Percentiles rank a stretch among this genome's conserved stretches.
Evolutionary conservation across 1,284 basidiomycete genomes (phyloP).

Genomic region (Ceratobasidium sp.): DNA sequence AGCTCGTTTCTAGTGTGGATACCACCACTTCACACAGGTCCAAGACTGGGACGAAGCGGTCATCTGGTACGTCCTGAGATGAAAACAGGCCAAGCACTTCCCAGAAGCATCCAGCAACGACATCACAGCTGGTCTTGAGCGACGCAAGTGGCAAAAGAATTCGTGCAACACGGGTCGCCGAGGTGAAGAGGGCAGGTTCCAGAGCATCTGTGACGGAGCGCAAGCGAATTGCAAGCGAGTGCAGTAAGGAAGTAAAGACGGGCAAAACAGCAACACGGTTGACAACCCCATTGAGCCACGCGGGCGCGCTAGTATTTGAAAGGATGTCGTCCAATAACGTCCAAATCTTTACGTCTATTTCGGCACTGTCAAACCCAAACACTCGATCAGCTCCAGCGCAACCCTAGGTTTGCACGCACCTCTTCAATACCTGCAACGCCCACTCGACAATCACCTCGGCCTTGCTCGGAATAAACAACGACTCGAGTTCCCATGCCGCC

Average conservation of each 20-base stretch:
- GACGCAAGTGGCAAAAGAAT: slow-evolving; percentile 65
- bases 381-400: slow-evolving; percentile 46
- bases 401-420: slow-evolving; percentile 55
- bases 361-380: neutral
- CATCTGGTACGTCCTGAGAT: neutral
- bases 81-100: slow-evolving; percentile 50
- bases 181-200: slow-evolving; percentile 33
- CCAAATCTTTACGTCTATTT: slow-evolving; percentile 63
- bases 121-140: slow-evolving; percentile 62
- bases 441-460: slow-evolving; percentile 77
- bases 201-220: slow-evolving; percentile 6
- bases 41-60: neutral
- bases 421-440: slow-evolving; percentile 64
- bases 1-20: slow-evolving; percentile 31
- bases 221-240: slow-evolving; percentile 50
- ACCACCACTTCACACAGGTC: slow-evolving; percentile 23
- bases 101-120: slow-evolving; percentile 64
- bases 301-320: slow-evolving; percentile 46
- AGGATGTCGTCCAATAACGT: slow-evolving; percentile 62
- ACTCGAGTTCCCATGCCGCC: slow-evolving; percentile 64
- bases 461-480: slow-evolving; percentile 73
- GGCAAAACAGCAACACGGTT: slow-evolving; percentile 62
- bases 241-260: slow-evolving; percentile 55
- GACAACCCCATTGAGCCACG: slow-evolving; percentile 66
- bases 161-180: slow-evolving; percentile 50